A percentile compares a stretch with the other conserved stretches of the same genome.
Evolutionary conservation across 2,329 filamentous ascomycete genomes (phyloP).

Genomic region (Aureobasidium sp.): DNA sequence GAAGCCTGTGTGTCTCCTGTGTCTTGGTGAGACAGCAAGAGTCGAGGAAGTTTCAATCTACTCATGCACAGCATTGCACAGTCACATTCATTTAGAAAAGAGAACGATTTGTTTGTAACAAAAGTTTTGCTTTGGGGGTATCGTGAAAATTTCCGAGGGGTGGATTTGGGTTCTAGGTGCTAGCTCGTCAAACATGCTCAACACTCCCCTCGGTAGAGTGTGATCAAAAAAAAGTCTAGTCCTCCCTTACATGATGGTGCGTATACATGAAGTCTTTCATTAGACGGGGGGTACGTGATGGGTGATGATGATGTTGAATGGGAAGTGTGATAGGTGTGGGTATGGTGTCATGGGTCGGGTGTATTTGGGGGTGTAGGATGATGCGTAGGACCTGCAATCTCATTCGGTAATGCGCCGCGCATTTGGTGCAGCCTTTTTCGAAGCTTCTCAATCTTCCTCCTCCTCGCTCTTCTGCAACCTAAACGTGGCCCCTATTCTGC

Average conservation of each 20-base stretch:
- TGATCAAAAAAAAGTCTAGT: background rate
- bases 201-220: background rate
- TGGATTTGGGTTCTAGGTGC: background rate
- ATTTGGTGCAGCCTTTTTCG: background rate
- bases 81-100: no score
- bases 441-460: background rate
- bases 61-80: no score
- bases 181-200: background rate
- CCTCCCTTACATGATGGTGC: conserved; percentile 14
- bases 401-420: background rate
- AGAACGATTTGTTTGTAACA: background rate
- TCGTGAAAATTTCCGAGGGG: background rate
- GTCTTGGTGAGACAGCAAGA: no score
- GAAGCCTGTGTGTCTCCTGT: no score
- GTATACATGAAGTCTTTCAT: conserved; percentile 11
- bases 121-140: background rate
- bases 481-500: conserved; percentile 10
- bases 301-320: background rate
- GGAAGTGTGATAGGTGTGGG: background rate
- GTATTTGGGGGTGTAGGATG: background rate
- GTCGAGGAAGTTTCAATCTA: no score
- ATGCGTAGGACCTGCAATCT: background rate
- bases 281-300: background rate
- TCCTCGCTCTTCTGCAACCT: background rate
- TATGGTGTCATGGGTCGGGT: conserved; percentile 2